Conservation (phyloP, 2,329 filamentous ascomycete species). For the Cladophialophora immunda region DNA sequence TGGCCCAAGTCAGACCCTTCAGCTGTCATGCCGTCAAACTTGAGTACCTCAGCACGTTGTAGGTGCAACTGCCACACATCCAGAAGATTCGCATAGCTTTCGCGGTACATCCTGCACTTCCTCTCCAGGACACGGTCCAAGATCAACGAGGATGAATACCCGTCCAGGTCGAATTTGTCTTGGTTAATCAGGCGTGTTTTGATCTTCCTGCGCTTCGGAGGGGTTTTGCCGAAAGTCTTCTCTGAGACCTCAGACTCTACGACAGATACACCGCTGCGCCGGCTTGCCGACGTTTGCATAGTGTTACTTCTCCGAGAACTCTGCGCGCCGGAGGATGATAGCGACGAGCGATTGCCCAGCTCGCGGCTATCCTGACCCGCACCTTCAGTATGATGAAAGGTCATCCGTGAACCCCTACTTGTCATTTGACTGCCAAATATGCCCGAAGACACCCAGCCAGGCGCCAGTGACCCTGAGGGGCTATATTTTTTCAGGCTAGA, state of each 20-base stretch:
- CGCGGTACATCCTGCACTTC: constrained; percentile 62
- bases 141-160: constrained; percentile 56
- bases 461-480: constrained; percentile 36
- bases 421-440: constrained; percentile 32
- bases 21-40: constrained; percentile 55
- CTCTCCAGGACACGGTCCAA: constrained; percentile 59
- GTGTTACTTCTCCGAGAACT: constrained; percentile 30
- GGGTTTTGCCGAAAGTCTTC: constrained; percentile 33
- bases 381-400: constrained; percentile 31
- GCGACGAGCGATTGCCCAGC: constrained; percentile 22
- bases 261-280: constrained; percentile 47
- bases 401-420: constrained; percentile 24
- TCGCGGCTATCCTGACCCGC: constrained; percentile 34
- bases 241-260: constrained; percentile 45
- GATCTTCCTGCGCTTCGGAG: constrained; percentile 49
- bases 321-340: constrained; percentile 25
- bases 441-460: constrained; percentile 33
- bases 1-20: background rate
- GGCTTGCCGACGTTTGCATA: constrained; percentile 20
- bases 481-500: constrained; percentile 38
- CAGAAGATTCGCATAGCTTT: constrained; percentile 66
- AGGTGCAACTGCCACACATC: constrained; percentile 66
- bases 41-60: constrained; percentile 65
- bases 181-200: constrained; percentile 65
- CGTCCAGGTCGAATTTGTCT: constrained; percentile 59